Evolutionary conservation across 441 rosid species (phyloP).

Genomic region (Pelargonium australe): DNA sequence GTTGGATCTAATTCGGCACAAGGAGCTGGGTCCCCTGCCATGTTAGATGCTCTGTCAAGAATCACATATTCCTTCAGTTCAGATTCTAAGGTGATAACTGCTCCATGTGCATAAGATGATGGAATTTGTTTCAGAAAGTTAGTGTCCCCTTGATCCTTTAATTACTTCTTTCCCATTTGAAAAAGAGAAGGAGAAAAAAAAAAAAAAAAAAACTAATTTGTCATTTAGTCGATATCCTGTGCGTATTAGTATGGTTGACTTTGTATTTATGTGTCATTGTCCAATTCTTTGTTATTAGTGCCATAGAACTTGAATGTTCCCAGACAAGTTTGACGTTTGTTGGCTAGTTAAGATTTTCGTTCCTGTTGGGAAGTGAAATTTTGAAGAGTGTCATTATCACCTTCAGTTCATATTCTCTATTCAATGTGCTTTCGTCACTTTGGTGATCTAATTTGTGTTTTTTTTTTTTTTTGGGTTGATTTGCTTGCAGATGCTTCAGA

Average conservation of each 20-base stretch:
- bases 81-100: slow-evolving; percentile 53
- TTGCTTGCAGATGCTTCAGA: slow-evolving; percentile 60
- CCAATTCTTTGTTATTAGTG: not conserved
- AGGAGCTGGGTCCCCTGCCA: slow-evolving; percentile 96
- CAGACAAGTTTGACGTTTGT: not conserved
- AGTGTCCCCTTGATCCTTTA: not conserved
- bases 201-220: too few relatives aligned
- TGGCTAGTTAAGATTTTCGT: not conserved
- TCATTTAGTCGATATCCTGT: not conserved
- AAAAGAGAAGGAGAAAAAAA: too few relatives aligned
- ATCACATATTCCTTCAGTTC: slow-evolving; percentile 65
- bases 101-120: slow-evolving; percentile 7
- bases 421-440: not conserved
- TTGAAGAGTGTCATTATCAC: not conserved
- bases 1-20: slow-evolving; percentile 93
- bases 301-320: not conserved
- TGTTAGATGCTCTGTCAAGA: slow-evolving; percentile 87
- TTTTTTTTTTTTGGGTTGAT: slow-evolving; percentile 7
- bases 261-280: not conserved
- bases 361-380: not conserved
- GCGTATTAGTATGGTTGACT: not conserved
- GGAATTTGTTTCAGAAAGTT: not conserved
- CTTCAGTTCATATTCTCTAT: not conserved
- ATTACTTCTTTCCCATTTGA: not conserved
- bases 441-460: not conserved